A percentile compares a stretch with the other conserved stretches of the same genome.
Evolutionary conservation across 306 rosid genomes (phyloP).

Genomic region (Neltuma alba): DNA sequence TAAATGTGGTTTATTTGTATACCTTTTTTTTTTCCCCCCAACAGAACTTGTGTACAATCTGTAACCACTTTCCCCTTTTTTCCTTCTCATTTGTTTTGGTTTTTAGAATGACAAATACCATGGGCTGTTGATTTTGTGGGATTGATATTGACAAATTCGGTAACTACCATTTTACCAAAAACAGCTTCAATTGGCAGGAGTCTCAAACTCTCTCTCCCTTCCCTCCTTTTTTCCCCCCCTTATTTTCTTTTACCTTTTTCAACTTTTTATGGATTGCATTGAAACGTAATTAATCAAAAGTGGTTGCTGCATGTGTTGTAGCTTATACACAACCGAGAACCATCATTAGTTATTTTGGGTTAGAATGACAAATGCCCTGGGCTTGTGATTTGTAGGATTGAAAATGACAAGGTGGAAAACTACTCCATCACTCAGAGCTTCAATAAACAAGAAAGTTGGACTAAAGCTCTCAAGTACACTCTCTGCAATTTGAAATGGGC

Average conservation of each 20-base stretch:
- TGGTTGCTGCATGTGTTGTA: background rate
- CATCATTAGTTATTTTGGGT: slow-evolving; percentile 7
- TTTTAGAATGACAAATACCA: too few relatives aligned
- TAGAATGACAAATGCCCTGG: slow-evolving; percentile 37
- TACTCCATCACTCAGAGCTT: slow-evolving; percentile 95
- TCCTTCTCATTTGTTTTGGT: too few relatives aligned
- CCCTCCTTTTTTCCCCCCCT: background rate
- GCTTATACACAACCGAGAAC: background rate
- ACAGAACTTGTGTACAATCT: too few relatives aligned
- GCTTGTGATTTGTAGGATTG: slow-evolving; percentile 63
- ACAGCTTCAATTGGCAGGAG: too few relatives aligned
- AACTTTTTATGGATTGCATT: background rate
- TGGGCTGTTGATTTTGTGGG: too few relatives aligned
- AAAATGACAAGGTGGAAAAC: slow-evolving; percentile 88
- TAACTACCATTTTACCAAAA: too few relatives aligned
- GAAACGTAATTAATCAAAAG: background rate
- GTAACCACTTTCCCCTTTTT: too few relatives aligned
- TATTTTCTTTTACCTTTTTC: too few relatives aligned
- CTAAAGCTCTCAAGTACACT: slow-evolving; percentile 95
- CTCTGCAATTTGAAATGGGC: slow-evolving; percentile 98
- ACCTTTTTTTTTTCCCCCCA: too few relatives aligned
- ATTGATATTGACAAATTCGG: too few relatives aligned
- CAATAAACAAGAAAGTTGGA: slow-evolving; percentile 96
- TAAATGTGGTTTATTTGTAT: too few relatives aligned
- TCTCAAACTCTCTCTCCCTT: too few relatives aligned